Evolutionary conservation across 75 land plant species (phyloP).

Genomic region (Cunninghamia lanceolata): DNA sequence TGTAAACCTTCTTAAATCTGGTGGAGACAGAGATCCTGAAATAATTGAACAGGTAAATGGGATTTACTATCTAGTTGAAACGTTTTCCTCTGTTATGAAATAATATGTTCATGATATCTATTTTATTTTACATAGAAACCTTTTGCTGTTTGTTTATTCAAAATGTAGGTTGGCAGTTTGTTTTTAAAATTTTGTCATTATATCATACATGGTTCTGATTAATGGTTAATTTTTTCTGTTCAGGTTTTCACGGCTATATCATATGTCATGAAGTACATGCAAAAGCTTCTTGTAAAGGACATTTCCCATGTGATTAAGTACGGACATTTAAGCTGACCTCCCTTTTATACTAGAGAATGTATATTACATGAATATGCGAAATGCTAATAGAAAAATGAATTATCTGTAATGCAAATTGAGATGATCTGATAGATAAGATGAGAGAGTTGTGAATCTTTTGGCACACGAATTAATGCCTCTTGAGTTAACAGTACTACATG

Average conservation of each 20-base stretch:
- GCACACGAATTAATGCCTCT: neutral
- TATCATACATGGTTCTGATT: neutral
- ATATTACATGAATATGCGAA: neutral
- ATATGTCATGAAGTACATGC: slow-evolving; percentile 79
- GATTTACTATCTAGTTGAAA: neutral
- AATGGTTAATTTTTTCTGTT: slow-evolving; percentile 8
- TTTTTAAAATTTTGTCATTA: neutral
- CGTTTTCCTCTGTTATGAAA: too few relatives aligned
- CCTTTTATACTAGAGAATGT: neutral
- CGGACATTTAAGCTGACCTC: neutral
- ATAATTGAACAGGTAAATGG: slow-evolving; percentile 73
- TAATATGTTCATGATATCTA: neutral
- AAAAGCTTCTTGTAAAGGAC: slow-evolving; percentile 64
- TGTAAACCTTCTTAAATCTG: slow-evolving; percentile 53
- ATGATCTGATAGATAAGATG: neutral
- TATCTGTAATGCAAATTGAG: neutral
- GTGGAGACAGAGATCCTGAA: slow-evolving; percentile 89
- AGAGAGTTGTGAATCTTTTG: neutral
- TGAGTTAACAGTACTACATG: neutral
- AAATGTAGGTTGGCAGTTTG: neutral
- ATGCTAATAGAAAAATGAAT: neutral
- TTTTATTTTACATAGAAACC: neutral
- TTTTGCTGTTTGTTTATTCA: neutral
- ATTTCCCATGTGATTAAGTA: slow-evolving; percentile 57
- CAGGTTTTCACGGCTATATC: slow-evolving; percentile 89